These are phyloP conservation scores for Globisporangium yorkense DNA, from an alignment of 352 stramenopile species.

Conservation along the genomic window DNA sequence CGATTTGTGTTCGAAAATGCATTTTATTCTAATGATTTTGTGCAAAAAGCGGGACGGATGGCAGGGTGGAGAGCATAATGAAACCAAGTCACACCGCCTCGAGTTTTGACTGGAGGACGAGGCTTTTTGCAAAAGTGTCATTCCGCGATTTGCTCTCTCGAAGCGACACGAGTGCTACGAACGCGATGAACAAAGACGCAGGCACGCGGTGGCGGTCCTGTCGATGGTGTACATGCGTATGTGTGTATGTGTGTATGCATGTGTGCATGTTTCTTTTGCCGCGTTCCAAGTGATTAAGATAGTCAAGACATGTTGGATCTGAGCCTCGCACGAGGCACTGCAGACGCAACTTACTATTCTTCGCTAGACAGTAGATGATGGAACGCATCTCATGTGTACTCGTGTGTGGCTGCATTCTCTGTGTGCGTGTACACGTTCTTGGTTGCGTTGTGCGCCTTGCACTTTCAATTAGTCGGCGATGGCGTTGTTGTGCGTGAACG, in stretches of 20 bases:
- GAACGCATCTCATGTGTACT: conserved; percentile 19
- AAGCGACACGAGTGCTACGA: no score
- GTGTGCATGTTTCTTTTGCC: not conserved
- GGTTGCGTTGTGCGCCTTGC: no score
- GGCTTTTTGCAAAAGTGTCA: no score
- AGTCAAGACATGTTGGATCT: conserved; percentile 34
- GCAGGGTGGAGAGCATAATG: not conserved
- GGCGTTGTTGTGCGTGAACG: no score
- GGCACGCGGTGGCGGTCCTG: no score
- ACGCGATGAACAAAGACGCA: no score
- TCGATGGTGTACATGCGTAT: not conserved
- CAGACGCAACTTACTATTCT: conserved; percentile 67
- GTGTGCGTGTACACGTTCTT: no score
- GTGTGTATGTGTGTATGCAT: not conserved
- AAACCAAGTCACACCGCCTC: not conserved
- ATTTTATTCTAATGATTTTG: not conserved
- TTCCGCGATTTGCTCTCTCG: no score
- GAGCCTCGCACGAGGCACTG: conserved; percentile 25
- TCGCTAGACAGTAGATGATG: conserved; percentile 88
- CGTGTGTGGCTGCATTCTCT: no score
- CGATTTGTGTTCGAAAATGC: not conserved
- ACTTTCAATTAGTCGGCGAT: no score
- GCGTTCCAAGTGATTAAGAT: conserved; percentile 66
- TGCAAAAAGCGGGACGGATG: not conserved
- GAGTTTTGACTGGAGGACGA: not conserved